Base-by-base conservation (phyloP, 495 filamentous ascomycete species). In the Penicillium pancosmium region DNA sequence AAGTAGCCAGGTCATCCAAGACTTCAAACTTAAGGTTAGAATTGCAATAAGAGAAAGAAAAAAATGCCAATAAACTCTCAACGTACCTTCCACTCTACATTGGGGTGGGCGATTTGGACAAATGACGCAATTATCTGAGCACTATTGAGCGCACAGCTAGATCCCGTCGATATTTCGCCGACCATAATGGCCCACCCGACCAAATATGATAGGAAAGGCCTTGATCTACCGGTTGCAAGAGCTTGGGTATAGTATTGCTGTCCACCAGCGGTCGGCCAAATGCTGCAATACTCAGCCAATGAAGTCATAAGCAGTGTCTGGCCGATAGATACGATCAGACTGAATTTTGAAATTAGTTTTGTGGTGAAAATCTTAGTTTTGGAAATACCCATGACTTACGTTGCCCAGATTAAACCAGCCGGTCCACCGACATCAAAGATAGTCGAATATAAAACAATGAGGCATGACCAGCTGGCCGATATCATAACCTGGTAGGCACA, bases 401-500 rank as follows among this genome's bases (percentile, higher is more conserved):
- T 44, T 44, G 41, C 41, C 41, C 41, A 44, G 21, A 44, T 19
- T 7, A 44, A 19, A n/a, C 41, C n/a, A 16, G n/a, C n/a, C n/a
- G 41, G 41, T 16, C 41, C 41, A 19, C 41, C 41, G 9, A 44
- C 41, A 44, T 44, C 41, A n/a, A 44, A 44, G 15, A 44, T 44
- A 7, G 41, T 44, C 7, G 41, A 44, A 18, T 44, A 44, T 10
- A 44, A 19, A 6, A 44, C 41, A 18, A 44, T 44, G 9, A 44
- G 41, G 41, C 41, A 44, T 44, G 41, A 44, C 41, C 41, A 44
- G 7, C 41, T 44, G 41, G 41, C 41, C 15, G 41, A 44, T 16
- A 44, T 44, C 41, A 44, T 44, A n/a, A 44, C 41, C 41, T 44
- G 41, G n/a, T 44, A 44, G 7, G 41, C 41, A 19, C 41, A 44